A percentile compares a stretch with the other conserved stretches of the same genome.
phyloP scores from a whole-genome alignment of 768 basidiomycete genomes.

The Sporobolomyces roseus region DNA sequence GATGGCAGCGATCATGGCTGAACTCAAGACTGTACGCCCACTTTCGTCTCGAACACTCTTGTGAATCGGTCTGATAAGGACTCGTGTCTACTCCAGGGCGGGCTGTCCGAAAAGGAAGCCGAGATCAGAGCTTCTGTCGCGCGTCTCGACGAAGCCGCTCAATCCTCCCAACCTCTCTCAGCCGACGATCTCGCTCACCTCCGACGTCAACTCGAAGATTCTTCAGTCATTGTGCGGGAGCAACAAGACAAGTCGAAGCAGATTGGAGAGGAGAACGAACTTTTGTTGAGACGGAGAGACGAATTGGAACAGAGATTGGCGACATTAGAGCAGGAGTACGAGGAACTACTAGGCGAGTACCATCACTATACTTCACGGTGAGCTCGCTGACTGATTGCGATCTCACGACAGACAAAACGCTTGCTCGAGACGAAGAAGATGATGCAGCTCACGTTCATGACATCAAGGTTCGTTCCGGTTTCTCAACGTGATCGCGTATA shows the following conservation, averaged over 20 bases:
- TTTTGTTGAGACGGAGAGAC: conserved; percentile 71
- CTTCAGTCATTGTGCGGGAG: conserved; percentile 78
- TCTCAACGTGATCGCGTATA: too few species aligned
- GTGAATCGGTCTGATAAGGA: too few species aligned
- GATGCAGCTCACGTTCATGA: conserved; percentile 82
- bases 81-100: conserved; percentile 60
- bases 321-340: conserved; percentile 85
- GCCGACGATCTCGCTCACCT: conserved; percentile 75
- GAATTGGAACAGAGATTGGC: conserved; percentile 79
- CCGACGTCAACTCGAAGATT: conserved; percentile 80
- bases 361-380: not conserved
- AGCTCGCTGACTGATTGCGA: not conserved
- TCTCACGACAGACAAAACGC: conserved; percentile 70
- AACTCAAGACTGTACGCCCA: conserved; percentile 72
- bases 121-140: conserved; percentile 76
- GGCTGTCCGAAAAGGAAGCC: conserved; percentile 92
- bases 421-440: conserved; percentile 79
- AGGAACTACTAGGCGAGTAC: conserved; percentile 81
- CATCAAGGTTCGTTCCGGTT: conserved; percentile 64
- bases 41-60: not conserved
- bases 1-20: conserved; percentile 99
- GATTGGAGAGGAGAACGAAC: conserved; percentile 87
- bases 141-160: conserved; percentile 70
- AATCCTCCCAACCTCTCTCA: conserved; percentile 58
- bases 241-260: conserved; percentile 82